Evolutionary conservation across 768 basidiomycete genomes (phyloP).

Genomic region (Leccinum broughii): DNA sequence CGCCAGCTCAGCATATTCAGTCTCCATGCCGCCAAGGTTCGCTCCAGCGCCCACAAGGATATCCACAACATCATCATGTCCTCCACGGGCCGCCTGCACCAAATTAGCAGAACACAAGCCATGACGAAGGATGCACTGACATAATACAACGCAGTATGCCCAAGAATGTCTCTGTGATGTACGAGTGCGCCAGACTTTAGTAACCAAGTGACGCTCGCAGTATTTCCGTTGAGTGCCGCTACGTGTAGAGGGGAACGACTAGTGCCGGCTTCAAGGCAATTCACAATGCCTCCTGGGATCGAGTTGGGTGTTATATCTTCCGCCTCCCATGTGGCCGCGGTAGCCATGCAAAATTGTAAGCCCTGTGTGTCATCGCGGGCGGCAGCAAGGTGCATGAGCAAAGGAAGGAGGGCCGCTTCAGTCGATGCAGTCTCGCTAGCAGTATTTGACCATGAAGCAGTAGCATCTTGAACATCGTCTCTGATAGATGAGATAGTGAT

Average conservation of each 20-base stretch:
- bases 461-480: conserved; percentile 41
- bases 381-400: conserved; percentile 77
- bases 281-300: conserved; percentile 69
- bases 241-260: conserved; percentile 78
- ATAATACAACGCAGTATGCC: conserved; percentile 84
- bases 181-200: conserved; percentile 78
- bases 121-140: conserved; percentile 39
- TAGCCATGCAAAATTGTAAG: conserved; percentile 57
- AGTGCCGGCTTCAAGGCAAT: conserved; percentile 68
- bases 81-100: conserved; percentile 70
- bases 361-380: conserved; percentile 66
- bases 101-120: conserved; percentile 2
- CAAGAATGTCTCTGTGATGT: conserved; percentile 75
- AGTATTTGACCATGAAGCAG: conserved; percentile 78
- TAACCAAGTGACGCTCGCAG: conserved; percentile 43
- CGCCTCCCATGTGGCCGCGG: conserved; percentile 26
- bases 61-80: conserved; percentile 60
- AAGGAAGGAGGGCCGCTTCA: conserved; percentile 71
- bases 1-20: conserved; percentile 56
- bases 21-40: conserved; percentile 65
- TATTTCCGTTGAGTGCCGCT: conserved; percentile 69
- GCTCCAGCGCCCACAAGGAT: conserved; percentile 72
- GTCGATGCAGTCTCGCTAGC: conserved; percentile 71
- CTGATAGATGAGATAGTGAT: conserved; percentile 32
- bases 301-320: conserved; percentile 21